Base-by-base conservation (phyloP, 192 early-diverging fungal species). In the Coemansia sp. region DNA sequence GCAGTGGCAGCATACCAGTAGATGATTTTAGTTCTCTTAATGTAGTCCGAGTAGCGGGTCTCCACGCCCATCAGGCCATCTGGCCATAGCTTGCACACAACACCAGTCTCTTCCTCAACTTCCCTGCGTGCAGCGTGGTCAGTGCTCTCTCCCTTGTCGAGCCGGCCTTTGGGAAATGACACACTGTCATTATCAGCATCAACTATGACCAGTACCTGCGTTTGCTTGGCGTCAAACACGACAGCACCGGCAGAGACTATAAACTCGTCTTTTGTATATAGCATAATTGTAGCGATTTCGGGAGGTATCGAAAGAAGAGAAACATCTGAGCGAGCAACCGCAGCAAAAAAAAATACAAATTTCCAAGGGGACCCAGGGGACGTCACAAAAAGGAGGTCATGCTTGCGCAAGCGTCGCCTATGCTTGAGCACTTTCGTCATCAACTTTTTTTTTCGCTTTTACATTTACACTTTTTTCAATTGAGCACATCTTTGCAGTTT, bases 201-300 rank as follows among this genome's bases (percentile, higher is more conserved):
- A 45, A 71, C 54, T 4, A 77, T 44, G 9, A 61, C 54, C 38
- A 77, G 50, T 0, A 77, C 63, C 1, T 23, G 38, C 31, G 52
- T 29, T 21, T 30, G 31, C 5, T 44, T 24, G 18, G 24, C 18
- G 35, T 68, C 65, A 44, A 77, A 77, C 5, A 77, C 69, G 12
- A 77, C 74, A 1, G 74, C 74, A 21, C 74, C 74, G 18, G 74
- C 74, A 7, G 74, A 77, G 35, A 71, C 60, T 44, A 68, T 10
- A 12, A 67, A 31, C 31, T 64, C 61, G 22, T 25, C 46, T 21
- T 38, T 57, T 19, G 61, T 6, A 40, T 71, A 68, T 5, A 71
- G 30, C 74, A 77, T 70, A 6, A 11, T 25, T 9, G 29, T 3
- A 19, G 16, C 21, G 5, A 57, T 44, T 31, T 31, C 30, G 3